phyloP scores from a whole-genome alignment of 1,284 basidiomycete species.

The Moesziomyces sp. region DNA sequence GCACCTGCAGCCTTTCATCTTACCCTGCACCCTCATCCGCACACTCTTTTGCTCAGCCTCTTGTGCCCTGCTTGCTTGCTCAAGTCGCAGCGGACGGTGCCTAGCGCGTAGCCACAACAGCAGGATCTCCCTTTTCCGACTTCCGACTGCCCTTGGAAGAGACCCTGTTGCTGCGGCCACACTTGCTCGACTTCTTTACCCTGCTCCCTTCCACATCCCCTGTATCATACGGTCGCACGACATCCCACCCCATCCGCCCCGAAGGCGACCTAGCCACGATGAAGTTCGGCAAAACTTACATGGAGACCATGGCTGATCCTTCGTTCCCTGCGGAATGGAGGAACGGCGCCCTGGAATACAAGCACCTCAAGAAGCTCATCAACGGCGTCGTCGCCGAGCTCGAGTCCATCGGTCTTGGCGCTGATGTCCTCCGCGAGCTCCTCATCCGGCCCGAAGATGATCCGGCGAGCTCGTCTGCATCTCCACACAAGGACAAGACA shows the following conservation, averaged over 20 bases:
- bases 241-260: conserved; percentile 2
- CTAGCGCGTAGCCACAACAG: no score
- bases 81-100: no score
- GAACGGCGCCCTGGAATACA: conserved; percentile 84
- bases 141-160: no score
- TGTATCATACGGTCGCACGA: neutral
- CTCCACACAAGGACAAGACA: conserved; percentile 10
- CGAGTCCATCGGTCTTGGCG: conserved; percentile 79
- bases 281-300: conserved; percentile 85
- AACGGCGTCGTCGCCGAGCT: conserved; percentile 86
- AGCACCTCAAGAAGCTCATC: conserved; percentile 91
- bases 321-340: conserved; percentile 80
- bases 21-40: no score
- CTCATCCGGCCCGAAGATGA: conserved; percentile 60
- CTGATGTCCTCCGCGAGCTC: conserved; percentile 72
- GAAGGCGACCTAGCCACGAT: conserved; percentile 69
- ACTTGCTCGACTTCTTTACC: neutral
- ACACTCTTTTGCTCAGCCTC: no score
- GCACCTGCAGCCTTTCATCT: no score
- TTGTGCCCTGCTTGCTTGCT: no score
- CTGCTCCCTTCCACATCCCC: neutral
- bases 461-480: neutral
- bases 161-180: no score
- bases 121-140: no score
- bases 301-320: conserved; percentile 74